Conservation (phyloP, 176 grass and related monocot genomes). For the Carex myosuroides region DNA sequence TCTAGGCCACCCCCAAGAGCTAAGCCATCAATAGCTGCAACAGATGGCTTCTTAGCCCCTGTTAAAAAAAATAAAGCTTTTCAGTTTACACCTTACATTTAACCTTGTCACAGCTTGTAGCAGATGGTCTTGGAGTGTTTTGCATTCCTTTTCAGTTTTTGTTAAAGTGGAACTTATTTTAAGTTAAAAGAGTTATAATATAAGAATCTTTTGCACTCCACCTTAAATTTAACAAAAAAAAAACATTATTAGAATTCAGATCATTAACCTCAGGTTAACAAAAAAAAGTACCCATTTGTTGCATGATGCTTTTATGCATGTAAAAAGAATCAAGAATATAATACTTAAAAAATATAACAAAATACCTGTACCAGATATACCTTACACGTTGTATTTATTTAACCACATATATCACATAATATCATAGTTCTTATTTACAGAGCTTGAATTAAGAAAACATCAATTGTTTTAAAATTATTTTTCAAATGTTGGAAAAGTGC, state of each 20-base stretch:
- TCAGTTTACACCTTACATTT: constrained; percentile 3
- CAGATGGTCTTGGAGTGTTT: background rate
- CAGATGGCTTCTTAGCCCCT: constrained; percentile 80
- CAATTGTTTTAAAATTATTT: background rate
- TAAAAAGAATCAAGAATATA: background rate
- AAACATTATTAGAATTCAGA: background rate
- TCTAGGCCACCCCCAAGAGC: constrained; percentile 91
- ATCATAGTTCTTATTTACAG: background rate
- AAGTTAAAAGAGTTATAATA: background rate
- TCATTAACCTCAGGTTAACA: background rate
- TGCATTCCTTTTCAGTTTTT: background rate
- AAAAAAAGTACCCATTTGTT: background rate
- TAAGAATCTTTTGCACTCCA: constrained; percentile 1
- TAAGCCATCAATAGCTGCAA: constrained; percentile 90
- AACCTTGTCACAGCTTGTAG: background rate
- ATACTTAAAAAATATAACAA: background rate
- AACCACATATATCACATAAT: background rate
- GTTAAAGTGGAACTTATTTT: background rate
- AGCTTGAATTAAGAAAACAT: constrained; percentile 1
- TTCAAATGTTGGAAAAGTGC: background rate
- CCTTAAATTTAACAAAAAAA: background rate
- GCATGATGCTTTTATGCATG: background rate
- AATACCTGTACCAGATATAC: background rate
- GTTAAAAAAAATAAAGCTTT: constrained; percentile 23
- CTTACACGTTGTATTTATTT: background rate